These are phyloP conservation scores for Aspergillus spinulosporus DNA, from an alignment of 2,329 filamentous ascomycete species.

Conservation along the genomic window DNA sequence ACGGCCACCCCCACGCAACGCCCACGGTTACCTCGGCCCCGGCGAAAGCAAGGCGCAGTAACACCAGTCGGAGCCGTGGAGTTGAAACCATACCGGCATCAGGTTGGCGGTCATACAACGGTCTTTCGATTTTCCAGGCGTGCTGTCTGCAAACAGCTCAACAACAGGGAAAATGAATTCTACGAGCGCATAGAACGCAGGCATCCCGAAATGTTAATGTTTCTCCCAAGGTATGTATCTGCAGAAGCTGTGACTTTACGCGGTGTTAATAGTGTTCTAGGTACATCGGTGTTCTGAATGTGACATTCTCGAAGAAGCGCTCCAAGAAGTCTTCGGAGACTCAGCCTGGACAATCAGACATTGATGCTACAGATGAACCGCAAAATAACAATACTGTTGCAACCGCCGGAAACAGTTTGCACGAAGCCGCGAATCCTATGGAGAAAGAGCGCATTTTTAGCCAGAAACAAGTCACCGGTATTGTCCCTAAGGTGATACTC, in stretches of 20 bases:
- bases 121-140: slow-evolving; percentile 93
- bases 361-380: slow-evolving; percentile 10
- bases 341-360: slow-evolving; percentile 22
- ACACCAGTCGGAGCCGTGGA: slow-evolving; percentile 84
- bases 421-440: slow-evolving; percentile 18
- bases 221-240: slow-evolving; percentile 73
- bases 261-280: slow-evolving; percentile 48
- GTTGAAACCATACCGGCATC: slow-evolving; percentile 93
- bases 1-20: slow-evolving; percentile 46
- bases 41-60: slow-evolving; percentile 31
- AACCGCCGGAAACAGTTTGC: slow-evolving; percentile 15
- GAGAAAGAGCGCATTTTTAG: slow-evolving; percentile 59
- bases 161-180: slow-evolving; percentile 97
- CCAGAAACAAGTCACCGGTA: slow-evolving; percentile 73
- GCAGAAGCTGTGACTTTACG: background rate
- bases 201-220: slow-evolving; percentile 85
- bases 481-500: slow-evolving; percentile 86
- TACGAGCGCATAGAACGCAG: slow-evolving; percentile 93
- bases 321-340: slow-evolving; percentile 46
- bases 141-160: slow-evolving; percentile 96
- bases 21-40: slow-evolving; percentile 28
- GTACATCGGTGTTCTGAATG: slow-evolving; percentile 95
- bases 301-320: slow-evolving; percentile 85
- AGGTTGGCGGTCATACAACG: slow-evolving; percentile 95
- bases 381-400: slow-evolving; percentile 18